These are phyloP conservation scores for Fusarium sarcochroum DNA, from an alignment of 2,329 filamentous ascomycete genomes.

Conservation along the genomic window DNA sequence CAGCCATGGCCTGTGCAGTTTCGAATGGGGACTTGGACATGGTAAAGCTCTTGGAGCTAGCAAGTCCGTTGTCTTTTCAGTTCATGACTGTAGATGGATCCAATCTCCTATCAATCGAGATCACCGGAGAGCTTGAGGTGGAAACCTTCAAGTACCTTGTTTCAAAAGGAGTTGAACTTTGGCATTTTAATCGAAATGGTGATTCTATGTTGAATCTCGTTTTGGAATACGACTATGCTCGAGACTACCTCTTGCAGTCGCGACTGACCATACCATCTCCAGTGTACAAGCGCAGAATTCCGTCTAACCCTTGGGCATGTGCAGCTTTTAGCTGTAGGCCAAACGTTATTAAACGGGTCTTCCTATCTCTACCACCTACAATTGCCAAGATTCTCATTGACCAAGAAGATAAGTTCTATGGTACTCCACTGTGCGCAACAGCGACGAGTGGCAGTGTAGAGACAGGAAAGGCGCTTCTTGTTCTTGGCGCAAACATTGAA, in stretches of 20 bases:
- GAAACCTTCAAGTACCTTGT: not conserved
- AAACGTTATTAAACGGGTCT: not conserved
- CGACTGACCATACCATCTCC: not conserved
- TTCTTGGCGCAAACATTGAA: not conserved
- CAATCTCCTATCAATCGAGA: not conserved
- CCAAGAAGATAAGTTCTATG: fast-evolving
- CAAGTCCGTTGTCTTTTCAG: not conserved
- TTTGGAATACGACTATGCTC: fast-evolving
- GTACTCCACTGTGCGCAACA: not conserved
- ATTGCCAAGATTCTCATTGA: fast-evolving
- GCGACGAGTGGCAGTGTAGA: not conserved
- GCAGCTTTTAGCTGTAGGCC: not conserved
- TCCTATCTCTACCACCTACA: not conserved
- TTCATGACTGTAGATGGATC: not conserved
- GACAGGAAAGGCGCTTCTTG: not conserved
- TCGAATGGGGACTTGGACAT: not conserved
- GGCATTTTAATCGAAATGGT: not conserved
- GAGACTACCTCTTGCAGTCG: not conserved
- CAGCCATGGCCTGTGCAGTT: not conserved
- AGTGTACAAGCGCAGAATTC: not conserved
- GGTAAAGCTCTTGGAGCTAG: not conserved
- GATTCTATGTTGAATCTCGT: not conserved
- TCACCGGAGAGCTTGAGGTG: fast-evolving
- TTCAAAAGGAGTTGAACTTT: not conserved
- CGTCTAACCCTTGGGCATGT: not conserved